These are phyloP conservation scores for Sporothrix curviconia DNA, from an alignment of 2,329 filamentous ascomycete species.

Conservation along the genomic window DNA sequence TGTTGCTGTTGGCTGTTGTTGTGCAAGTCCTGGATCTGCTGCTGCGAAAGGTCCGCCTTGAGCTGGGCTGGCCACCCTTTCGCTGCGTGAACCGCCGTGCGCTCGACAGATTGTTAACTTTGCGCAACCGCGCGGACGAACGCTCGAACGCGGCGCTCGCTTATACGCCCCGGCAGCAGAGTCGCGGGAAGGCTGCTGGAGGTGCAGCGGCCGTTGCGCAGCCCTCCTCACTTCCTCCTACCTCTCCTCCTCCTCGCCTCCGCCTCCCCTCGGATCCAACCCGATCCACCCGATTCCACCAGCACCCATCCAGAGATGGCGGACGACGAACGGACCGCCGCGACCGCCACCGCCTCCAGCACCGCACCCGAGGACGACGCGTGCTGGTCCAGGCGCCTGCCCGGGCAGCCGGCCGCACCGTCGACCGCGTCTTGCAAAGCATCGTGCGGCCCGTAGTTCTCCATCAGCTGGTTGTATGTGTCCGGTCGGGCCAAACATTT, in stretches of 20 bases:
- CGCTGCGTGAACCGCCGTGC: slow-evolving; percentile 85
- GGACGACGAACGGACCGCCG: neutral
- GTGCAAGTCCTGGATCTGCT: slow-evolving; percentile 41
- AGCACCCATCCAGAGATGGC: too few species aligned
- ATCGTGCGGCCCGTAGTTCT: slow-evolving; percentile 79
- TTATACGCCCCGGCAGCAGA: slow-evolving; percentile 77
- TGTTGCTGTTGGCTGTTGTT: slow-evolving; percentile 2
- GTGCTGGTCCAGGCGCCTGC: slow-evolving; percentile 88
- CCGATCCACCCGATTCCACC: too few species aligned
- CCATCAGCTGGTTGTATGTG: slow-evolving; percentile 95
- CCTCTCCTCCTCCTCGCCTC: too few species aligned
- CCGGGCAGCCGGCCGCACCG: slow-evolving; percentile 85
- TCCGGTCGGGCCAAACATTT: slow-evolving; percentile 82
- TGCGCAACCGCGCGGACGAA: slow-evolving; percentile 85
- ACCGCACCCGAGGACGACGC: slow-evolving; percentile 63
- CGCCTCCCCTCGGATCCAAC: too few species aligned
- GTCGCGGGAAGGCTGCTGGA: slow-evolving; percentile 66
- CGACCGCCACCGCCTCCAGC: neutral
- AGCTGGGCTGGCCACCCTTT: slow-evolving; percentile 88
- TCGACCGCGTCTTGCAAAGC: slow-evolving; percentile 92
- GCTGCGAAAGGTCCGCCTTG: slow-evolving; percentile 71
- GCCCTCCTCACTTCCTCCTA: too few species aligned
- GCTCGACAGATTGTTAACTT: slow-evolving; percentile 86
- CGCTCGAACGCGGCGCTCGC: slow-evolving; percentile 86
- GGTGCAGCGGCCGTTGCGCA: neutral